Base-by-base conservation (phyloP, 1,284 basidiomycete genomes). In the Ceratobasidium sp. region DNA sequence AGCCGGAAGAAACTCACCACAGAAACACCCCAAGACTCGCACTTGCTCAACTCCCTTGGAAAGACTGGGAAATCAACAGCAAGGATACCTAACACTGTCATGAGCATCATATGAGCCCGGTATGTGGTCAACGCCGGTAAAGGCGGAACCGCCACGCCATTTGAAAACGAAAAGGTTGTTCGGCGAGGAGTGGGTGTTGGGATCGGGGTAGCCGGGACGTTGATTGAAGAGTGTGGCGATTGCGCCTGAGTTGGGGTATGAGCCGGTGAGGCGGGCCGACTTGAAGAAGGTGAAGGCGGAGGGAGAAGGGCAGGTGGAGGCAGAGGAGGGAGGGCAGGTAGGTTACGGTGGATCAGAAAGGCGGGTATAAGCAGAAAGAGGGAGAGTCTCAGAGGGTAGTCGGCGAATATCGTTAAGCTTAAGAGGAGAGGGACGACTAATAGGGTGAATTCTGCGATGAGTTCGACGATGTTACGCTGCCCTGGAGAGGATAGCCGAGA, bases 1-100 rank as follows among this genome's bases (percentile, higher is more conserved):
- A 12, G 39, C 18, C 33, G 6, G 46, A 20, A 13, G 1, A 55
- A 23, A 88, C 92, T 82, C 81, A 97, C 96, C 85, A 98, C 83
- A 28, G 96, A 97, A 0, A 96, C 95, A 0, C 98, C 98, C 86
- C 92, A 98, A 0, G 94, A 94, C 86, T 99, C 97, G 83, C 96
- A 97, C 84, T 99, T 99, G 12, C 94, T 96, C 68, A 98, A 89
- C 9, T 86, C 86, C 15, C 98, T 90, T 0, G 97, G 97, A 83
- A 99, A 99, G 33, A 97, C 89, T 0, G 90, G 91, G 83, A 99
- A 99, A 84, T 99, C 98, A 66, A 99, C 97, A 0, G 98, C 97
- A 9, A 99, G 90, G 80, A 99, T 99, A 55, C 92, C 93, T 60
- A 98, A 89, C 56, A 94, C 86, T 0, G 98, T 99, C 89, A 99